Percentiles rank a stretch among this genome's conserved stretches.
Evolutionary conservation across 2,329 filamentous ascomycete species (phyloP).

Genomic region (Mycosphaerella sp.): DNA sequence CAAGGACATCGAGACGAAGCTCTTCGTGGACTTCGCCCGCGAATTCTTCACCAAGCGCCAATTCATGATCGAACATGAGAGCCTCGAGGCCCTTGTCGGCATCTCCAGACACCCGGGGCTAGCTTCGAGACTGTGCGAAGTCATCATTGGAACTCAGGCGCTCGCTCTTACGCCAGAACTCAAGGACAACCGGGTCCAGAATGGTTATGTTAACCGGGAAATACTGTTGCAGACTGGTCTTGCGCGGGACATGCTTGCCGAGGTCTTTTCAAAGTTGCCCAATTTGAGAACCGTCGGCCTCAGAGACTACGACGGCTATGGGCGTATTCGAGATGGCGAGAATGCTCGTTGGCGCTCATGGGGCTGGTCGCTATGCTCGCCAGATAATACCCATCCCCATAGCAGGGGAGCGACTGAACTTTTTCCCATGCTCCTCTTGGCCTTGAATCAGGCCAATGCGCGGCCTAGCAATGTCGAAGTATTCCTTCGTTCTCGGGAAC

Average conservation of each 20-base stretch:
- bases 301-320: conserved; percentile 51
- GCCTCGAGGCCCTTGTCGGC: conserved; percentile 48
- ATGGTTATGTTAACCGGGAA: conserved; percentile 14
- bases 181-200: conserved; percentile 12
- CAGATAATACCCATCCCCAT: too few species aligned
- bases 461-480: conserved; percentile 22
- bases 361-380: conserved; percentile 33
- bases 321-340: conserved; percentile 46
- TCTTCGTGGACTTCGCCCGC: conserved; percentile 52
- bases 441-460: conserved; percentile 18
- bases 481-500: conserved; percentile 21
- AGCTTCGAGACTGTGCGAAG: conserved; percentile 39
- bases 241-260: conserved; percentile 49
- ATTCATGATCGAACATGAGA: conserved; percentile 57
- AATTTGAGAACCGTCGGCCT: conserved; percentile 54
- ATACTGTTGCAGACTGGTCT: conserved; percentile 39
- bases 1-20: conserved; percentile 48
- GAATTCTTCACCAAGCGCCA: conserved; percentile 63
- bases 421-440: conserved; percentile 24
- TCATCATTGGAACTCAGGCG: conserved; percentile 46
- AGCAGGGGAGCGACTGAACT: too few species aligned
- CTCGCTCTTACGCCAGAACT: conserved; percentile 5
- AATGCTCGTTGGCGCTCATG: conserved; percentile 50
- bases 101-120: conserved; percentile 39
- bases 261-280: conserved; percentile 51